phyloP scores from a whole-genome alignment of 345 rosid genomes.

The Melaleuca alternifolia region DNA sequence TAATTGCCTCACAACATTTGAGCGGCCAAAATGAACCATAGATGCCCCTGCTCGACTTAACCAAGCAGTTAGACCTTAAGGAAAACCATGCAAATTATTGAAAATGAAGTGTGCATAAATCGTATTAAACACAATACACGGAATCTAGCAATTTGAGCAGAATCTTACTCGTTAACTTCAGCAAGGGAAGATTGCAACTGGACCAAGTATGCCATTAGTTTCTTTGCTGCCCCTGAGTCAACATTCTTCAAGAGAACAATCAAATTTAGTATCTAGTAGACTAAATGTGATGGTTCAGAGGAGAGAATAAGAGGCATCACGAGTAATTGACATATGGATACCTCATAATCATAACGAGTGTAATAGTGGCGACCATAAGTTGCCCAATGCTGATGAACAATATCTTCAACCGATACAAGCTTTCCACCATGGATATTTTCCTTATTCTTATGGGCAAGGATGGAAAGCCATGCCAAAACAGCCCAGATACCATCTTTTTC shows the following conservation, averaged over 20 bases:
- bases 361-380: conserved; percentile 93
- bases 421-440: conserved; percentile 50
- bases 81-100: not conserved
- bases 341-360: conserved; percentile 98
- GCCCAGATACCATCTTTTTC: conserved; percentile 99
- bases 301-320: not conserved
- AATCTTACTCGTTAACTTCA: conserved; percentile 65
- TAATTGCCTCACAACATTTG: not conserved
- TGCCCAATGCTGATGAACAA: conserved; percentile 87
- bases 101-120: not conserved
- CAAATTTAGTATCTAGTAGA: not conserved
- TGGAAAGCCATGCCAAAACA: conserved; percentile 96
- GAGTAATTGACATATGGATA: not conserved
- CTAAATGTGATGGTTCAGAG: not conserved
- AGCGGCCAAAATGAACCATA: not conserved
- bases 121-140: not conserved
- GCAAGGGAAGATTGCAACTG: conserved; percentile 63
- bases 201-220: conserved; percentile 81
- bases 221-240: conserved; percentile 87
- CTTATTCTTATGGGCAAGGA: conserved; percentile 81
- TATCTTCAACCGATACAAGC: conserved; percentile 88
- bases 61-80: not conserved
- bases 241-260: conserved; percentile 54
- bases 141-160: not conserved
- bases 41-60: not conserved